Evolutionary conservation across 2,329 filamentous ascomycete species (phyloP).

Genomic region (Colletotrichum horii): DNA sequence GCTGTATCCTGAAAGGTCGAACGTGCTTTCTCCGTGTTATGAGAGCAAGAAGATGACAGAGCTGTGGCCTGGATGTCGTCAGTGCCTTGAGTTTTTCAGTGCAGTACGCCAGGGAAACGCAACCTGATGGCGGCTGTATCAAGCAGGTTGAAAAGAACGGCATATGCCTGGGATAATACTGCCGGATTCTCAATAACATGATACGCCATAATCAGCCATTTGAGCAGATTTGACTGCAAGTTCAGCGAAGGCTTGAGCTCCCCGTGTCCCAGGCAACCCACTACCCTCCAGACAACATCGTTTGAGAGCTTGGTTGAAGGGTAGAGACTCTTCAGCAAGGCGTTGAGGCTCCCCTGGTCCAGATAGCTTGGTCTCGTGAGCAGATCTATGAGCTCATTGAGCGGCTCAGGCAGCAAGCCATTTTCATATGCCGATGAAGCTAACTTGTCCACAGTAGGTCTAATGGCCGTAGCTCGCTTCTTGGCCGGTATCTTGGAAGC

Average conservation of each 20-base stretch:
- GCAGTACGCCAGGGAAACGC: neutral
- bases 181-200: constrained; percentile 69
- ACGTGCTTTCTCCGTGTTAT: constrained; percentile 85
- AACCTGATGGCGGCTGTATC: constrained; percentile 80
- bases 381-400: constrained; percentile 70
- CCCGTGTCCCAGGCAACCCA: constrained; percentile 79
- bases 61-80: constrained; percentile 49
- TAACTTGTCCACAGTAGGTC: constrained; percentile 67
- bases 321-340: constrained; percentile 76
- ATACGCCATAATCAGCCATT: constrained; percentile 80
- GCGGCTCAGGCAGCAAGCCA: constrained; percentile 66
- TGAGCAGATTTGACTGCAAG: constrained; percentile 74
- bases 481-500: constrained; percentile 69
- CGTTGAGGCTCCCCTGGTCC: constrained; percentile 76
- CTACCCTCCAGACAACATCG: constrained; percentile 66
- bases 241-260: constrained; percentile 74
- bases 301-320: constrained; percentile 69
- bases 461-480: constrained; percentile 66
- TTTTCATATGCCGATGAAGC: constrained; percentile 68
- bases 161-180: constrained; percentile 72
- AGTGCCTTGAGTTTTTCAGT: constrained; percentile 10
- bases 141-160: constrained; percentile 79
- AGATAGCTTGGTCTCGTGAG: constrained; percentile 71
- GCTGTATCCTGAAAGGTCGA: constrained; percentile 81
- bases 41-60: constrained; percentile 81